Conservation (phyloP, 345 rosid species). For the Adansonia digitata region DNA sequence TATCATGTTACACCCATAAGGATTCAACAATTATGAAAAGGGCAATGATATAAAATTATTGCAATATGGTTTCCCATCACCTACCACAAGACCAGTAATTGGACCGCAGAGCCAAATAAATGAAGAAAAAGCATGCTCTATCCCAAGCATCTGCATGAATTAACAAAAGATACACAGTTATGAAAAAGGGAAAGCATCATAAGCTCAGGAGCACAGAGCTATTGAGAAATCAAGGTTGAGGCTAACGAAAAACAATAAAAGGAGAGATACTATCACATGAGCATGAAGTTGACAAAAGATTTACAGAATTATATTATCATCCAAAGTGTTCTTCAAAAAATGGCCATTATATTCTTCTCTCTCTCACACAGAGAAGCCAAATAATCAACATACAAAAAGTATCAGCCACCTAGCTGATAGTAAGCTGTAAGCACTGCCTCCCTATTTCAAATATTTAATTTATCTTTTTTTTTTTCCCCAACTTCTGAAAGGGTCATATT, state of each 20-base stretch:
- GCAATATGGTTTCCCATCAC: conserved; percentile 22
- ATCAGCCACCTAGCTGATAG: background rate
- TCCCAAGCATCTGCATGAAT: conserved; percentile 88
- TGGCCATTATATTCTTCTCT: background rate
- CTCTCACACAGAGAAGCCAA: background rate
- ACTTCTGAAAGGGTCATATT: background rate
- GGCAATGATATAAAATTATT: background rate
- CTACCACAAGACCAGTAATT: conserved; percentile 96
- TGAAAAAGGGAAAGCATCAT: conserved; percentile 1
- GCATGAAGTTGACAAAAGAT: background rate
- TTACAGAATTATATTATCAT: background rate
- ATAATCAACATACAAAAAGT: background rate
- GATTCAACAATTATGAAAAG: background rate
- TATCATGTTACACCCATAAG: background rate
- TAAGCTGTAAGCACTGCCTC: background rate
- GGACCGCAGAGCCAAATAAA: conserved; percentile 99
- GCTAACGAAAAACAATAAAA: background rate
- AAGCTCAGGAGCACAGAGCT: conserved; percentile 7
- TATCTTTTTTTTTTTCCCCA: background rate
- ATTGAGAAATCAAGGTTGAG: background rate
- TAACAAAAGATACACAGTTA: conserved; percentile 25
- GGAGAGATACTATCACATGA: background rate
- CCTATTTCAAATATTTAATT: background rate
- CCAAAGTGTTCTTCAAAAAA: background rate
- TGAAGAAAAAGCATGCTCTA: conserved; percentile 89